These are phyloP conservation scores for Boechera retrofracta DNA, from an alignment of 345 rosid species.

Conservation along the genomic window DNA sequence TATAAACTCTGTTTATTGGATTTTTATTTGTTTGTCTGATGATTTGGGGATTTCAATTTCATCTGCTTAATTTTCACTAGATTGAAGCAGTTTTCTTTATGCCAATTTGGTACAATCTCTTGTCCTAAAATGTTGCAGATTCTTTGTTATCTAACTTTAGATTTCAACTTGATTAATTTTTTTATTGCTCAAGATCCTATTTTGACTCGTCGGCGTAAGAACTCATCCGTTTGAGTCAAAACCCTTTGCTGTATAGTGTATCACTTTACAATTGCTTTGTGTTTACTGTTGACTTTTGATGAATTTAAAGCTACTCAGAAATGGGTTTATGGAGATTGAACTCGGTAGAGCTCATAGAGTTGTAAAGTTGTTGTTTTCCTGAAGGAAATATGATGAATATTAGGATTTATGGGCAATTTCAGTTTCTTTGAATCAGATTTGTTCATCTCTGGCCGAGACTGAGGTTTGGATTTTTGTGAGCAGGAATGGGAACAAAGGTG, in stretches of 20 bases:
- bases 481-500: slow-evolving; percentile 76
- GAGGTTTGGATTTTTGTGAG: slow-evolving; percentile 21
- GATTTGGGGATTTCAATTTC: slow-evolving; percentile 36
- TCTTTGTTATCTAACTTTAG: slow-evolving; percentile 42
- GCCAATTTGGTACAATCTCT: slow-evolving; percentile 20
- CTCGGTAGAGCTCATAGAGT: slow-evolving; percentile 10
- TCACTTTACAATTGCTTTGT: slow-evolving; percentile 8
- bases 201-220: slow-evolving; percentile 39
- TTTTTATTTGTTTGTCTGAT: slow-evolving; percentile 11
- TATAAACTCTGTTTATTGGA: background rate
- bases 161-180: slow-evolving; percentile 22
- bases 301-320: slow-evolving; percentile 2
- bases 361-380: background rate
- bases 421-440: slow-evolving; percentile 13
- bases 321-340: slow-evolving; percentile 27
- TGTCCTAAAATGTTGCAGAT: slow-evolving; percentile 33
- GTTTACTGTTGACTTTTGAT: slow-evolving; percentile 29
- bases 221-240: slow-evolving; percentile 30
- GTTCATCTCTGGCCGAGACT: background rate
- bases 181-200: slow-evolving; percentile 30
- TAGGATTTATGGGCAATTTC: slow-evolving; percentile 18
- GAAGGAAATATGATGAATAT: slow-evolving; percentile 23
- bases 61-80: slow-evolving; percentile 29
- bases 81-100: slow-evolving; percentile 4
- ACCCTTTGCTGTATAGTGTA: slow-evolving; percentile 22